Percentiles rank a stretch among this genome's conserved stretches.
Conservation (phyloP, 192 early-diverging fungal species). For the Rhizophagus prolifer region DNA sequence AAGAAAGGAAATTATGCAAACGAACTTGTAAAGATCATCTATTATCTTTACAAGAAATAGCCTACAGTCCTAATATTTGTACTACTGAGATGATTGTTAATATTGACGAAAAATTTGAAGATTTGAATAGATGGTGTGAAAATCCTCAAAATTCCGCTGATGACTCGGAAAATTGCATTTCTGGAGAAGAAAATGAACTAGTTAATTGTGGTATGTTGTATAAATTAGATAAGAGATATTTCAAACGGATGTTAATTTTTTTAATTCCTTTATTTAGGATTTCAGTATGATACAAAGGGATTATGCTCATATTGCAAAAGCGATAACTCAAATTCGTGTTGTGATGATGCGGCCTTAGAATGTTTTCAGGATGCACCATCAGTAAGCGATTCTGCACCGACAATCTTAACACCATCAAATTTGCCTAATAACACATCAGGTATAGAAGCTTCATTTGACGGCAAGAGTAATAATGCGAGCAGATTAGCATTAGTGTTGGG, state of each 20-base stretch:
- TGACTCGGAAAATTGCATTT: constrained; percentile 10
- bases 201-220: constrained; percentile 25
- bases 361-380: not conserved
- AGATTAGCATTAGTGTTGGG: not conserved
- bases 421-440: not conserved
- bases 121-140: not conserved
- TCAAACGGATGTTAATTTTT: constrained; percentile 3
- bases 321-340: not conserved
- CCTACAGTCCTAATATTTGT: not conserved
- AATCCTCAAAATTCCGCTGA: not conserved
- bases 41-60: not conserved
- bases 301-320: not conserved
- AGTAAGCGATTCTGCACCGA: not conserved
- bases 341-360: not conserved
- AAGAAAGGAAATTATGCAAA: not conserved
- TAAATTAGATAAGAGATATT: not conserved
- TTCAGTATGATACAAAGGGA: not conserved
- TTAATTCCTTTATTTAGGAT: not conserved
- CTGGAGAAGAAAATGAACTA: constrained; percentile 16
- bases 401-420: not conserved
- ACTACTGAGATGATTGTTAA: not conserved
- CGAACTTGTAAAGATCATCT: not conserved
- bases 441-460: not conserved
- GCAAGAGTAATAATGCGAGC: no score
- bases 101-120: not conserved